Conservation (phyloP, 805 yeast genomes). For the Myxozyma neglecta region DNA sequence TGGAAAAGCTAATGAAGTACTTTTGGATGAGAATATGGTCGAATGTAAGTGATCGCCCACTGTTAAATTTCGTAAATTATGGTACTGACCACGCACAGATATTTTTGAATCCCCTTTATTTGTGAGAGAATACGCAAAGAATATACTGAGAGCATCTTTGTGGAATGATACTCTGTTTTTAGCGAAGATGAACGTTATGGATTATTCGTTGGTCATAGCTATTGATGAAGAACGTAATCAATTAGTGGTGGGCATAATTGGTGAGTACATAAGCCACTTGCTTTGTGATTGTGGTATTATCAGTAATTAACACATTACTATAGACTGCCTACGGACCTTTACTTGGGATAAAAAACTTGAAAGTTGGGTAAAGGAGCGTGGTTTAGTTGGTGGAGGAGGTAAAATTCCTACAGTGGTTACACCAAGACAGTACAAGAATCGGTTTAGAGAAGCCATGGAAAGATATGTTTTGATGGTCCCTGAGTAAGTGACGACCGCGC, state of each 20-base stretch:
- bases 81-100: conserved; percentile 38
- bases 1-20: conserved; percentile 90
- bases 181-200: conserved; percentile 98
- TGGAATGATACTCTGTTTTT: conserved; percentile 94
- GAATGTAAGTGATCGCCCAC: conserved; percentile 49
- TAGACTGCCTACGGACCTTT: conserved; percentile 86
- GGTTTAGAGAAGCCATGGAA: conserved; percentile 98
- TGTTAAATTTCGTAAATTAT: background rate
- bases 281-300: no score
- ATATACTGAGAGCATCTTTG: conserved; percentile 77
- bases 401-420: conserved; percentile 97
- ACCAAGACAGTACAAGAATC: conserved; percentile 88
- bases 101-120: conserved; percentile 94
- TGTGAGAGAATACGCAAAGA: conserved; percentile 88
- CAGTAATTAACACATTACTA: background rate
- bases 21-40: conserved; percentile 96
- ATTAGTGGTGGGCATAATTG: conserved; percentile 88
- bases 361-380: conserved; percentile 97
- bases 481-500: conserved; percentile 17
- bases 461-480: conserved; percentile 93
- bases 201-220: conserved; percentile 91
- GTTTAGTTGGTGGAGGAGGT: conserved; percentile 78
- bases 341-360: conserved; percentile 99
- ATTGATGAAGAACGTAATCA: conserved; percentile 64
- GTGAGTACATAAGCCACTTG: conserved; percentile 19